Percentiles rank a stretch among this genome's conserved stretches.
These are phyloP conservation scores for Penicillium brasilianum DNA, from an alignment of 2,329 filamentous ascomycete species.

Conservation along the genomic window DNA sequence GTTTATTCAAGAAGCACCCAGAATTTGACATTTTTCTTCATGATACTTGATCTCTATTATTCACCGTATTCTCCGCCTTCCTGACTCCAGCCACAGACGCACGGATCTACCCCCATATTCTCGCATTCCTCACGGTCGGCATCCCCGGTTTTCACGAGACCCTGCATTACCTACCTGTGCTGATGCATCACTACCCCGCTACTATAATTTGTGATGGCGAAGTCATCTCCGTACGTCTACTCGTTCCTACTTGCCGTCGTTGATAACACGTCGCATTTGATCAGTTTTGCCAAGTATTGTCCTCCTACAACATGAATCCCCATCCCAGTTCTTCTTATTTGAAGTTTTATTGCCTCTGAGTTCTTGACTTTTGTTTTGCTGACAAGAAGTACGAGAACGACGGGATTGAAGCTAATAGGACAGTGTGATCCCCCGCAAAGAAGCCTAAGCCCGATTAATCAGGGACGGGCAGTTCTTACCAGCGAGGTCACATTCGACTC, in stretches of 20 bases:
- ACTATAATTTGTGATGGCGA: background rate
- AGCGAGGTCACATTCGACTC: slow-evolving; percentile 8
- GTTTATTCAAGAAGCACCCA: too few relatives aligned
- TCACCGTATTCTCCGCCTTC: background rate
- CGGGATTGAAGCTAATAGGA: background rate
- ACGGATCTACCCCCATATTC: background rate
- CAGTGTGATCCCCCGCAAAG: background rate
- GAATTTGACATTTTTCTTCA: too few relatives aligned
- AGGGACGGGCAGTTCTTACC: background rate
- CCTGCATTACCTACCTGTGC: background rate
- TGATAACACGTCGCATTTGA: background rate
- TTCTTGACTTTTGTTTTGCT: too few relatives aligned
- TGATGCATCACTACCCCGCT: background rate
- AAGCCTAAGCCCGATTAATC: background rate
- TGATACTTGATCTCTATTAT: too few relatives aligned
- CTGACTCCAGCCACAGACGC: background rate
- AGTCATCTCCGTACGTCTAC: background rate
- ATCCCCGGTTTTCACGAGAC: background rate
- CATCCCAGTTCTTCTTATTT: too few relatives aligned
- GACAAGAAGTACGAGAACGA: background rate
- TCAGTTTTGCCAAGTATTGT: too few relatives aligned
- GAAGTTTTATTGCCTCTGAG: too few relatives aligned
- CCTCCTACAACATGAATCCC: too few relatives aligned
- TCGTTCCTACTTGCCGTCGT: background rate
- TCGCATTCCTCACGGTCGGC: background rate